These are phyloP conservation scores for Didymosphaeria variabile DNA, from an alignment of 2,329 filamentous ascomycete species.

Conservation along the genomic window DNA sequence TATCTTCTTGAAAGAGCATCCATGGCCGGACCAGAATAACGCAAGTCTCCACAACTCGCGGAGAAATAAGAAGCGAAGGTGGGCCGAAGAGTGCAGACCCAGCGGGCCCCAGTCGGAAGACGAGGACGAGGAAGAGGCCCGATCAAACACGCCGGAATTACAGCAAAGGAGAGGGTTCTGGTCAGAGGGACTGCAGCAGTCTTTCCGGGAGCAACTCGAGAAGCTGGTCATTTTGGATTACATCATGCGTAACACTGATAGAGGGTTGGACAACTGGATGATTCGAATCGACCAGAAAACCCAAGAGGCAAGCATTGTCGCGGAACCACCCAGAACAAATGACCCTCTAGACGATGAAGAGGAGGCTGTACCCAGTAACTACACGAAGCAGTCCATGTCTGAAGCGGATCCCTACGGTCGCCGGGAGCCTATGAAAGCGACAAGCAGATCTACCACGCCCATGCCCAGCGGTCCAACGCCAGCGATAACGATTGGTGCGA, in stretches of 20 bases:
- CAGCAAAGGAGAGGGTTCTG: slow-evolving; percentile 73
- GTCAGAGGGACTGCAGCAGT: slow-evolving; percentile 88
- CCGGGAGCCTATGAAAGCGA: slow-evolving; percentile 85
- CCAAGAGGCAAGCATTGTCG: slow-evolving; percentile 83
- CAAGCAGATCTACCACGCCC: slow-evolving; percentile 65
- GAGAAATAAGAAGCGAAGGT: slow-evolving; percentile 70
- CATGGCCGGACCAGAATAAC: slow-evolving; percentile 91
- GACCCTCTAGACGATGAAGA: slow-evolving; percentile 47
- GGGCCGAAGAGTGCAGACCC: slow-evolving; percentile 85
- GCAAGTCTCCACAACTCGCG: slow-evolving; percentile 72
- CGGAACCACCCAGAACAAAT: slow-evolving; percentile 78
- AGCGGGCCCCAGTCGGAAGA: slow-evolving; percentile 66
- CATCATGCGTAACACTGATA: slow-evolving; percentile 98
- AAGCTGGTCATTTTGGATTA: slow-evolving; percentile 98
- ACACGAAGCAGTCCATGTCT: slow-evolving; percentile 70
- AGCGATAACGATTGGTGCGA: slow-evolving; percentile 83
- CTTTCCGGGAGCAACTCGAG: slow-evolving; percentile 93
- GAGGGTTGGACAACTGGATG: slow-evolving; percentile 99
- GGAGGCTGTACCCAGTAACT: slow-evolving; percentile 60
- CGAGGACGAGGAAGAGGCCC: slow-evolving; percentile 62
- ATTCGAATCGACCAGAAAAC: slow-evolving; percentile 90
- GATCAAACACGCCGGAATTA: slow-evolving; percentile 45
- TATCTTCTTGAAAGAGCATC: slow-evolving; percentile 90
- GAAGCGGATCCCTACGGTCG: slow-evolving; percentile 71
- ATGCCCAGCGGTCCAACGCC: slow-evolving; percentile 62